Evolutionary conservation across 805 yeast species (phyloP).

Genomic region (Tetrapisispora namnaoensis): DNA sequence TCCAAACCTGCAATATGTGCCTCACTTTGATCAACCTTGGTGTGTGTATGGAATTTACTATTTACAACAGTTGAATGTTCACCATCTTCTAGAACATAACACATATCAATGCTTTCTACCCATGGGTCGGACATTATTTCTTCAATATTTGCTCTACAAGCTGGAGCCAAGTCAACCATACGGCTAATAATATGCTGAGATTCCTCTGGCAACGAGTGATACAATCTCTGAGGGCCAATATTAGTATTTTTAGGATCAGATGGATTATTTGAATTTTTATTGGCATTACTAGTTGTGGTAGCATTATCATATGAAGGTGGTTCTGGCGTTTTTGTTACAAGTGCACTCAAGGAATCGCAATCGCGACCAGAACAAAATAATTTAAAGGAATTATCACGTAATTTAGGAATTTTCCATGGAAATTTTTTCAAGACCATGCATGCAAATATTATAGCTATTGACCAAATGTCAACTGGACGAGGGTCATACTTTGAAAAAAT

Average conservation of each 20-base stretch:
- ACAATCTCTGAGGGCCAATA: conserved; percentile 62
- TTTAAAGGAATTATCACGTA: conserved; percentile 68
- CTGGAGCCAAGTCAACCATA: conserved; percentile 81
- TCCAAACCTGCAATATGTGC: conserved; percentile 94
- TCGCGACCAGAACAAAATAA: conserved; percentile 62
- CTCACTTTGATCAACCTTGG: conserved; percentile 83
- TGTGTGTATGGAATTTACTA: conserved; percentile 65
- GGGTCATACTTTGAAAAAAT: conserved; percentile 75
- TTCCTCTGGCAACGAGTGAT: conserved; percentile 62
- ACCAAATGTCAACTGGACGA: conserved; percentile 86
- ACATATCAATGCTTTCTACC: conserved; percentile 56
- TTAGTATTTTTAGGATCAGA: conserved; percentile 49
- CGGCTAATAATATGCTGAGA: conserved; percentile 56
- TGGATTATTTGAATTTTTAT: conserved; percentile 19
- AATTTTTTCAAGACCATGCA: conserved; percentile 83
- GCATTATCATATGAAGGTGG: conserved; percentile 31
- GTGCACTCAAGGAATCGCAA: conserved; percentile 51
- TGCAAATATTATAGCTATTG: conserved; percentile 75
- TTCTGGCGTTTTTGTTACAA: conserved; percentile 38
- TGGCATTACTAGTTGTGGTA: conserved; percentile 4
- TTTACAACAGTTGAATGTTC: conserved; percentile 32
- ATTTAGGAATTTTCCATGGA: conserved; percentile 85
- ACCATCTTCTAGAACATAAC: conserved; percentile 35
- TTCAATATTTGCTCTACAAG: conserved; percentile 72
- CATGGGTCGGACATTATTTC: conserved; percentile 68